phyloP scores from a whole-genome alignment of 2,329 filamentous ascomycete genomes.

The Zopfia rhizophila region DNA sequence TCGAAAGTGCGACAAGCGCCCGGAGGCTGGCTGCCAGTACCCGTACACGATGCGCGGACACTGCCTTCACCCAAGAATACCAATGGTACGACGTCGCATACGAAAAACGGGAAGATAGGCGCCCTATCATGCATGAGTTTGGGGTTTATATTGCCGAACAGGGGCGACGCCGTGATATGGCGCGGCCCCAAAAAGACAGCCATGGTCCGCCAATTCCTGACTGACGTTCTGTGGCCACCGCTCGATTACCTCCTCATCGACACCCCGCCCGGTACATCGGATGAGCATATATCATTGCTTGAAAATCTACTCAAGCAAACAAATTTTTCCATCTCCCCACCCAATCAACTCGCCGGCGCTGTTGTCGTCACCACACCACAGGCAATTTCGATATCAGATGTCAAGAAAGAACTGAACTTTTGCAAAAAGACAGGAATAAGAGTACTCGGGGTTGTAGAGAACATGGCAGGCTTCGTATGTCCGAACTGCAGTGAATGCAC shows the following conservation, averaged over 20 bases:
- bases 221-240: constrained; percentile 85
- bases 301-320: constrained; percentile 73
- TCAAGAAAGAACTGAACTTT: constrained; percentile 94
- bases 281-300: constrained; percentile 95
- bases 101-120: constrained; percentile 61
- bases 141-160: constrained; percentile 84
- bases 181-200: constrained; percentile 98
- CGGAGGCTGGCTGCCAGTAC: constrained; percentile 90
- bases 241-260: constrained; percentile 95
- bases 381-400: constrained; percentile 91
- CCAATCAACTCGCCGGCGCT: constrained; percentile 81
- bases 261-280: constrained; percentile 93
- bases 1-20: constrained; percentile 92
- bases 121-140: constrained; percentile 87
- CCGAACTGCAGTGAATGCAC: constrained; percentile 82
- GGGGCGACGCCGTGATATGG: constrained; percentile 96
- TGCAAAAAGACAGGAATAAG: constrained; percentile 83
- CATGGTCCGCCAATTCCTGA: constrained; percentile 96
- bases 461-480: constrained; percentile 95
- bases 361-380: constrained; percentile 97
- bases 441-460: constrained; percentile 91
- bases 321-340: constrained; percentile 21
- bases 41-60: constrained; percentile 72
- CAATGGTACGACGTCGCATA: constrained; percentile 17
- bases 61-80: constrained; percentile 22